Percentiles rank a stretch among this genome's conserved stretches.
phyloP scores from a whole-genome alignment of 2,329 filamentous ascomycete genomes.

The Penicillium sumatraense region DNA sequence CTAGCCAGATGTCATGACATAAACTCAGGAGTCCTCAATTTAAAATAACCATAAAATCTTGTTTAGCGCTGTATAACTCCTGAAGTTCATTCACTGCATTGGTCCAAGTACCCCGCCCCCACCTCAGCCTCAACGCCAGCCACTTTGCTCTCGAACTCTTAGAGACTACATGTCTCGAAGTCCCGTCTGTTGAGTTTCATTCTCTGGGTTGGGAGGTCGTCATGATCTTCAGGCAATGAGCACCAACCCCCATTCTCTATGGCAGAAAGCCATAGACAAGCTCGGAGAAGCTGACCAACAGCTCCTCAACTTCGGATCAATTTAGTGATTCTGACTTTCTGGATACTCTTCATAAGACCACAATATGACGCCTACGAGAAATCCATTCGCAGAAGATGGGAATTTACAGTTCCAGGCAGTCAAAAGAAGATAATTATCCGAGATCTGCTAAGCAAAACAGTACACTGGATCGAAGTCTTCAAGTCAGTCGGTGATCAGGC shows the following conservation, averaged over 20 bases:
- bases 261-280: neutral
- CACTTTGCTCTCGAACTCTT: too few relatives aligned
- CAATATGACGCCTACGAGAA: neutral
- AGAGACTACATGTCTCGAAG: too few relatives aligned
- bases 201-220: neutral
- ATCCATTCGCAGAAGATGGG: neutral
- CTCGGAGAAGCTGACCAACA: neutral
- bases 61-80: too few relatives aligned
- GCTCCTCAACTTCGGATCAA: neutral
- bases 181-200: neutral
- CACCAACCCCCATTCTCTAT: neutral
- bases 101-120: too few relatives aligned
- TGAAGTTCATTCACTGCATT: too few relatives aligned
- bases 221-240: neutral
- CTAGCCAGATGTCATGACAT: too few relatives aligned
- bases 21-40: too few relatives aligned
- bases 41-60: too few relatives aligned
- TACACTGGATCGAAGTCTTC: neutral
- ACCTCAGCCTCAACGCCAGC: too few relatives aligned
- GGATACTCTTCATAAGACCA: neutral
- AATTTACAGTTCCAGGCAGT: neutral
- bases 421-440: neutral
- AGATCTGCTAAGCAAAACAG: neutral
- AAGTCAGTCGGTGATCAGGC: neutral
- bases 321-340: neutral